A percentile compares a stretch with the other conserved stretches of the same genome.
These are phyloP conservation scores for Raffaelea deltoideospora DNA, from an alignment of 2,329 filamentous ascomycete species.

Conservation along the genomic window DNA sequence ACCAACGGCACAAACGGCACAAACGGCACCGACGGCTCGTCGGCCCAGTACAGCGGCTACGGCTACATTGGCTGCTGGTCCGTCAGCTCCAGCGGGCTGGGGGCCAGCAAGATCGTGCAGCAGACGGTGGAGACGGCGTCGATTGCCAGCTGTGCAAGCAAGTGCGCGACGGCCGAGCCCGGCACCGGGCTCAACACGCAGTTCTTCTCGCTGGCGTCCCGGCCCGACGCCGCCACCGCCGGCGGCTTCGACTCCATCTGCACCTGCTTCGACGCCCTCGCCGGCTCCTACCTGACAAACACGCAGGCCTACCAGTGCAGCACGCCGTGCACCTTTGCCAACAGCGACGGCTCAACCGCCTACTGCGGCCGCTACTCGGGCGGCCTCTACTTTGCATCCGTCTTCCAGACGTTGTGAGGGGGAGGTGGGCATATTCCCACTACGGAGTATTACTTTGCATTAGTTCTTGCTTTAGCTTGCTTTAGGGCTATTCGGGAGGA, in stretches of 20 bases:
- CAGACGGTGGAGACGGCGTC: conserved; percentile 6
- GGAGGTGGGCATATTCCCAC: no score
- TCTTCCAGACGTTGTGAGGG: conserved; percentile 2
- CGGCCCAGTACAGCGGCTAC: conserved; percentile 1
- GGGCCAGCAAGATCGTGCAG: conserved; percentile 3
- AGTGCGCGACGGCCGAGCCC: conserved; percentile 3
- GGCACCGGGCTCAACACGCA: conserved; percentile 1
- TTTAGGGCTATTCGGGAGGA: no score
- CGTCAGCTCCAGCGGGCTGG: background rate
- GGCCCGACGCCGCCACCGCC: background rate
- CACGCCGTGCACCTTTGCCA: conserved; percentile 3
- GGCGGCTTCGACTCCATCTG: conserved; percentile 3
- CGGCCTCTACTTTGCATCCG: conserved; percentile 3
- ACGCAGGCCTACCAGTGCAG: conserved; percentile 2
- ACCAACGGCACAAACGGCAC: background rate
- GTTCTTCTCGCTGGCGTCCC: conserved; percentile 6
- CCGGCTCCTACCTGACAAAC: conserved; percentile 3
- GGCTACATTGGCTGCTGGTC: conserved; percentile 7
- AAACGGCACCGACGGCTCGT: background rate
- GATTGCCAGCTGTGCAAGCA: conserved; percentile 5
- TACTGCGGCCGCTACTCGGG: conserved; percentile 1
- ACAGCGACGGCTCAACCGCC: conserved; percentile 1
- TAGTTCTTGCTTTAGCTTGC: no score
- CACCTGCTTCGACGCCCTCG: conserved; percentile 6
- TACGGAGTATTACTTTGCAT: no score